Base-by-base conservation (phyloP, 495 filamentous ascomycete species). In the Thermothielavioides terrestris region DNA sequence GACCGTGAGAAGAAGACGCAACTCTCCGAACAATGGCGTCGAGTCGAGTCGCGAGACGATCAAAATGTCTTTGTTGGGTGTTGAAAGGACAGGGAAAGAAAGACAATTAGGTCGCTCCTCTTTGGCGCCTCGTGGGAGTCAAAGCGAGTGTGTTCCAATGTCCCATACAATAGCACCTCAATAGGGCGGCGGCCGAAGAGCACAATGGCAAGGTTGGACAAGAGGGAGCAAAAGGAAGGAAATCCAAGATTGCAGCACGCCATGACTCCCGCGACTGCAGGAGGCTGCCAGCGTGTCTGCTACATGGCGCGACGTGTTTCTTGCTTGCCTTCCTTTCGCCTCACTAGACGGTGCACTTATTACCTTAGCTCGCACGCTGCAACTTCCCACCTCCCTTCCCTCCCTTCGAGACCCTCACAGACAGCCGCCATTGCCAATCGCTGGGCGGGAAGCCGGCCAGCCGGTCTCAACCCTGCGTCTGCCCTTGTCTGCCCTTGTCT, bases 401-500 rank as follows among this genome's bases (percentile, higher is more conserved):
- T 30, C 18, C 23, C 26, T 10, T 31, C 20, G n/a, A n/a, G n/a
- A n/a, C 21, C 28, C 15, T 32, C n/a, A 2, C 15, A 4, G 15
- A 22, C 31, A 30, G 48, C 39, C 48, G 40, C 48, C 38, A 17
- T 51, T 32, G 31, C 48, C 48, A 51, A 51, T 51, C 20, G 31
- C 43, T 42, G 44, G 23, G 31, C 28, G 39, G 48, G 53, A 55
- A 58, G 10, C n/a, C 49, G 60, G 53, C 50, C 26, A 42, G 37
- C 42, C 30, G 38, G 41, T 30, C 43, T 15, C 44, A 28, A 38
- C 25, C 39, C 38, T 49, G 53, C 44, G 35, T 41, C 37, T 28
- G 39, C 49, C 51, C 59, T 48, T 42, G 56, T 52, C 46, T 49
- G 28, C 20, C n/a, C n/a, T n/a, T n/a, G n/a, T n/a, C n/a, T n/a